Conservation (phyloP, 805 yeast species). For the Candida ipomoeae region DNA sequence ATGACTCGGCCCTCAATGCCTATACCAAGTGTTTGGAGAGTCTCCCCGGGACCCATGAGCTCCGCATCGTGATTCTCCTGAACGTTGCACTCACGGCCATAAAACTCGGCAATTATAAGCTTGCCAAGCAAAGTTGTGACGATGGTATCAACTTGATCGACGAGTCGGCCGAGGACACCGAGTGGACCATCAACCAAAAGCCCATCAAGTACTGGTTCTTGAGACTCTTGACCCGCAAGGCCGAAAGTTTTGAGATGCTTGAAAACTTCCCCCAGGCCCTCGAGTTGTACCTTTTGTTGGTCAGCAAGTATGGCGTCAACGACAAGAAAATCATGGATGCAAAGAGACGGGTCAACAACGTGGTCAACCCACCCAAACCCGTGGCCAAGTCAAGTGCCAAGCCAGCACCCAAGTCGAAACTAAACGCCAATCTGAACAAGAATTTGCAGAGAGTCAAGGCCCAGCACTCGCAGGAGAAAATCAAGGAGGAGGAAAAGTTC, state of each 20-base stretch:
- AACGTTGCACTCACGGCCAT: conserved; percentile 64
- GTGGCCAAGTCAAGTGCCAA: neutral
- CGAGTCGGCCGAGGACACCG: conserved; percentile 24
- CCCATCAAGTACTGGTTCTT: conserved; percentile 65
- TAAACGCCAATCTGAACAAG: neutral
- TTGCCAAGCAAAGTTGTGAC: conserved; percentile 44
- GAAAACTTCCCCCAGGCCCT: conserved; percentile 70
- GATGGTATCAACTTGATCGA: conserved; percentile 41
- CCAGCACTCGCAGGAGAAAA: conserved; percentile 14
- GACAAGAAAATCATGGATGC: conserved; percentile 70
- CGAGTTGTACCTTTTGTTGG: conserved; percentile 53
- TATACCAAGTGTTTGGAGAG: conserved; percentile 49
- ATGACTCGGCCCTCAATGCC: conserved; percentile 54
- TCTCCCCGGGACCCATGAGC: conserved; percentile 61
- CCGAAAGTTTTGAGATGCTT: conserved; percentile 78
- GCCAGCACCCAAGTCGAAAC: conserved; percentile 13
- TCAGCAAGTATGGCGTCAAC: conserved; percentile 60
- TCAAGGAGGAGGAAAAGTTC: conserved; percentile 34
- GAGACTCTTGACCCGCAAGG: conserved; percentile 64
- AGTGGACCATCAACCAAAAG: conserved; percentile 43
- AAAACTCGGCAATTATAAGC: conserved; percentile 66
- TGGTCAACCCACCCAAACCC: conserved; percentile 51
- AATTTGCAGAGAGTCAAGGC: conserved; percentile 38
- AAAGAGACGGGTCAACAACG: conserved; percentile 68
- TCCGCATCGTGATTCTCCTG: conserved; percentile 64